Percentiles rank a stretch among this genome's conserved stretches.
Conservation (phyloP, 1,284 basidiomycete genomes). For the Omphalotus olearius region DNA sequence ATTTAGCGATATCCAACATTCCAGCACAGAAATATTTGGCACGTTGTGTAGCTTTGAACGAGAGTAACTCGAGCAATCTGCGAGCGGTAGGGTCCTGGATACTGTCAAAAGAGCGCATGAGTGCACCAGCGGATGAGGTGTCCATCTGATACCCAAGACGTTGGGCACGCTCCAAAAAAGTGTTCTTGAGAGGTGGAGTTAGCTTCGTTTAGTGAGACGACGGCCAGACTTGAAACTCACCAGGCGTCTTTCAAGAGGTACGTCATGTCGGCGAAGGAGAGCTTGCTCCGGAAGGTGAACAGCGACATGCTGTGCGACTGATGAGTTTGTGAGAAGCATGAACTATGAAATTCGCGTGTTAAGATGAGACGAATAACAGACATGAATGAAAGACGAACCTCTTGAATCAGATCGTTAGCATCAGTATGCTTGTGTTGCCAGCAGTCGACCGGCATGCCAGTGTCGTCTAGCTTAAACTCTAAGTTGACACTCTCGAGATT, state of each 20-base stretch:
- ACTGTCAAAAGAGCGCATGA: conserved; percentile 81
- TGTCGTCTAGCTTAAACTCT: conserved; percentile 78
- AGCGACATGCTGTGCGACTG: conserved; percentile 91
- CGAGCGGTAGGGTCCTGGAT: conserved; percentile 74
- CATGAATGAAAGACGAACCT: conserved; percentile 45
- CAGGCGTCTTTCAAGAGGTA: conserved; percentile 85
- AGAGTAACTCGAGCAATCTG: conserved; percentile 74
- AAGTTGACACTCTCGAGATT: conserved; percentile 71
- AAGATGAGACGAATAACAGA: not conserved
- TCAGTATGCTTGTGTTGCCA: conserved; percentile 60
- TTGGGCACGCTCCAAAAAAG: conserved; percentile 76
- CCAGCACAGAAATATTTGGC: conserved; percentile 99
- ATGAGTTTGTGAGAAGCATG: conserved; percentile 89
- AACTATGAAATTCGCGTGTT: conserved; percentile 48
- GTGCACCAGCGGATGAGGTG: conserved; percentile 70
- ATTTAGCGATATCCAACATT: conserved; percentile 99
- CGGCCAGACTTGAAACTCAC: conserved; percentile 39
- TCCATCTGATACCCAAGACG: conserved; percentile 86
- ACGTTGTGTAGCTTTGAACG: conserved; percentile 85
- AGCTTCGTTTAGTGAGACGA: not conserved
- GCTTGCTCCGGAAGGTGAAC: conserved; percentile 94
- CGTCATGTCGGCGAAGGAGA: conserved; percentile 90
- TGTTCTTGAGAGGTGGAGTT: conserved; percentile 40
- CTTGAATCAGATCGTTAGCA: conserved; percentile 84
- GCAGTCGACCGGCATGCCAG: conserved; percentile 83